These are phyloP conservation scores for Penicillium sp. DNA, from an alignment of 2,329 filamentous ascomycete genomes.

Conservation along the genomic window DNA sequence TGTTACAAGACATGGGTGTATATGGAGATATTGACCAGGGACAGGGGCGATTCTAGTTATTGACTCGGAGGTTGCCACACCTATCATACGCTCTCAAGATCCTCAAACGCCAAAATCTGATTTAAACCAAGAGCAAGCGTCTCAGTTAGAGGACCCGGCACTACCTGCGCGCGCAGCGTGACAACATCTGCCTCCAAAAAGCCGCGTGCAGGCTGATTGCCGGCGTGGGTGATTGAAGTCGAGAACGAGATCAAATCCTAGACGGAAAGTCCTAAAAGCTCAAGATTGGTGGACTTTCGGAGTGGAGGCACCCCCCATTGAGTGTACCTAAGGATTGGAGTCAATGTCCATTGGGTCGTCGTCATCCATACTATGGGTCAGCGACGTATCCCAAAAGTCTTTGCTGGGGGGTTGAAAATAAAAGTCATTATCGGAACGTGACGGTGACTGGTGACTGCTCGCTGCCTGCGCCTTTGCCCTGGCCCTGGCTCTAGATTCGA, in stretches of 20 bases:
- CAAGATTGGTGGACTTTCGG: neutral
- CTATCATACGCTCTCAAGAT: too few relatives aligned
- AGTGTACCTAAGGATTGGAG: neutral
- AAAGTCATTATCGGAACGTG: neutral
- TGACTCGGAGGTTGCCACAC: too few relatives aligned
- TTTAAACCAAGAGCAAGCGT: too few relatives aligned
- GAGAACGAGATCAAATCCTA: neutral
- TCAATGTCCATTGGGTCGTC: conserved; percentile 38
- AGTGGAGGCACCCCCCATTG: neutral
- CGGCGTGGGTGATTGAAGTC: neutral
- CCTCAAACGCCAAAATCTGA: too few relatives aligned
- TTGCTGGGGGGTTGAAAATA: neutral
- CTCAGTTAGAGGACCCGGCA: too few relatives aligned
- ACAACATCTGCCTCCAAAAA: too few relatives aligned
- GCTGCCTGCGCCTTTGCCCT: conserved; percentile 48
- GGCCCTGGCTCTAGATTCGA: conserved; percentile 72
- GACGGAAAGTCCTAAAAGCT: neutral
- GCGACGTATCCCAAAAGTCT: neutral
- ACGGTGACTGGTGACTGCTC: neutral
- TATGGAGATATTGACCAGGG: too few relatives aligned
- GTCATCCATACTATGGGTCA: conserved; percentile 5
- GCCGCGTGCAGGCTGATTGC: neutral
- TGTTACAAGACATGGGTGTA: too few relatives aligned
- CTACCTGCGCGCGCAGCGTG: too few relatives aligned
- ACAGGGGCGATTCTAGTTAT: too few relatives aligned